Evolutionary conservation across 208 protist genomes (phyloP), one percentile per base, ranked within the genome.

Genomic region (Leishmania mexicana): DNA sequence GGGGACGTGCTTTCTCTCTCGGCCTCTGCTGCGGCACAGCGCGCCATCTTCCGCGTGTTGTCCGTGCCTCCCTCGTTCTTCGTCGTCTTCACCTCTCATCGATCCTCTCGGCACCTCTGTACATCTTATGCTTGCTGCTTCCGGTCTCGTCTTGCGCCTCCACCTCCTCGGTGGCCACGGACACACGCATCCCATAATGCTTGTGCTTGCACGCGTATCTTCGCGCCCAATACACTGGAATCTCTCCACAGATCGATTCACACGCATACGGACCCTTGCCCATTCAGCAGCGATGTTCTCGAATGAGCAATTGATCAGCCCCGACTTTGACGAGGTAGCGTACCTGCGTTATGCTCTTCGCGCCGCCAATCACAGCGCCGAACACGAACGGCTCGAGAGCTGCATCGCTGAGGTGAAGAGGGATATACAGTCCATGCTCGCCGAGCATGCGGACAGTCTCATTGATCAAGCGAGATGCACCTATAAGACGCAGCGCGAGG

Each of bases 291-390:
- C 5, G 17, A 95, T 96, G 91, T 97, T 93, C 84, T 88, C 88
- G 6, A 89, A 93, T 64, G 88, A 91, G 76, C 79, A 91, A 57
- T 80, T 97, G 49, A 85, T 93, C 64, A 88, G 85, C 75, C 84
- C 88, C 2, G 89, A 96, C 74, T 94, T 97, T 60, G 93, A 97
- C 73, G 89, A 93, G 81, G 87, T 87, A 49, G 91, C 88, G 10
- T 97, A 97, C 83, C 83, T 96, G 78, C 92, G 88, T 54, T 94
- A 96, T 79, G 83, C 87, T 15, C 87, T 97, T 57, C 94, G 94
- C 75, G 75, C 83, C 15, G 57, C 86, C n/a, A 83, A 65, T 45
- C 81, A 74, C 73, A 84, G 58, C 58, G 83, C 81, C 47, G 93
- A 97, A 76, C 87, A 91, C 58, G 77, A 80, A 1, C 90, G 94